Evolutionary conservation across 1,139 yeast genomes (phyloP).

Genomic region (Geotrichum restrictum): DNA sequence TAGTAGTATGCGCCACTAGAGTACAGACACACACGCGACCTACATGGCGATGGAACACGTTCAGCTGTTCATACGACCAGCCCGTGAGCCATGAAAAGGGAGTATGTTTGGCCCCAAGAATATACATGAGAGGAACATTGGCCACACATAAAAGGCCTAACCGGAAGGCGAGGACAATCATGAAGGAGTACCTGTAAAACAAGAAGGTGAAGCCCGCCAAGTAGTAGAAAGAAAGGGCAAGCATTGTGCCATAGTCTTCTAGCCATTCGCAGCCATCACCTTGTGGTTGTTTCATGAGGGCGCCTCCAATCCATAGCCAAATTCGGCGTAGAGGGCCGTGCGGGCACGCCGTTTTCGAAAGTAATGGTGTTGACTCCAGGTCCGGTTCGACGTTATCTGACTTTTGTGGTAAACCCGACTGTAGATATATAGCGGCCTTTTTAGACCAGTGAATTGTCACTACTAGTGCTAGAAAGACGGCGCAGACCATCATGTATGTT

Average conservation of each 20-base stretch:
- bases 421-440: background rate
- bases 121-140: conserved; percentile 31
- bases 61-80: conserved; percentile 35
- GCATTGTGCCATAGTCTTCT: conserved; percentile 14
- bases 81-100: conserved; percentile 31
- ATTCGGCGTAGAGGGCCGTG: background rate
- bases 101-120: conserved; percentile 32
- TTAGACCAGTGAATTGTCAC: background rate
- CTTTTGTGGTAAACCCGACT: background rate
- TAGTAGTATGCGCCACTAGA: conserved; percentile 24
- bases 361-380: conserved; percentile 2
- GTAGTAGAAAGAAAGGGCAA: conserved; percentile 15
- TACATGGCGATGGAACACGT: conserved; percentile 30
- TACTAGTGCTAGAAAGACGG: background rate
- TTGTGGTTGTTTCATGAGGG: conserved; percentile 17
- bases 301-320: conserved; percentile 5
- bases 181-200: conserved; percentile 21
- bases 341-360: background rate
- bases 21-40: conserved; percentile 28
- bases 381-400: background rate
- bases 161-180: conserved; percentile 28
- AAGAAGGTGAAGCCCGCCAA: conserved; percentile 18
- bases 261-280: conserved; percentile 3
- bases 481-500: background rate
- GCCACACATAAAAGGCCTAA: conserved; percentile 29